Evolutionary conservation across 495 filamentous ascomycete genomes (phyloP), one percentile per base, ranked within the genome.

Genomic region (Mycothermus thermophilus): DNA sequence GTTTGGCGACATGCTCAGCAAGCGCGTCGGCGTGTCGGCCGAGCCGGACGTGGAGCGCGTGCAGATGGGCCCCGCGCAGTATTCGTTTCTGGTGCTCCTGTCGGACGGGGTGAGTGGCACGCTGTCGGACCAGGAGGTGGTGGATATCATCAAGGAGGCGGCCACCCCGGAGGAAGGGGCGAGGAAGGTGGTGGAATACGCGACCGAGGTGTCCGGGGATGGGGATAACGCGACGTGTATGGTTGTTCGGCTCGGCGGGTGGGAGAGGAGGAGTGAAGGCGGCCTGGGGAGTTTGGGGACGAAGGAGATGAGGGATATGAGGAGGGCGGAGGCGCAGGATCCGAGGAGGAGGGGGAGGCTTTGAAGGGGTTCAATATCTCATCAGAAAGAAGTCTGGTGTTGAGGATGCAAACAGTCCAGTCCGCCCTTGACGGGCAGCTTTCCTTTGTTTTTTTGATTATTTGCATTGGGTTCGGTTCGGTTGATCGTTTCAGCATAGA

Each of bases 141-240:
- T 93, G 16, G 90, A 97, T 50, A 76, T 96, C 18, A 69, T 96
- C 38, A 97, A 96, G 51, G 90, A 97, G 55, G 80, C 82, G 5
- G 71, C 63, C 47, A 97, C 92, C 0, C 90, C 90, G 0, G 87
- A 93, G 42, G 71, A 93, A 57, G 90, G 74, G 2, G 73, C 82
- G 2, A 69, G 64, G 30, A 74, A 80, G 37, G 75, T 97, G 8
- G 82, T 92, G 19, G 71, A 70, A 21, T 93, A 85, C 49, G 86
- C 88, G 2, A 87, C 78, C 3, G 92, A 96, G 62, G 77, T 92
- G 10, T 75, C 69, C 13, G 66, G 52, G 6, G 78, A 85, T 34
- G 88, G 79, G 0, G 88, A 97, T 55, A 97, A 97, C 66, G 83
- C 86, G 8, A 97, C 92, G n/a, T 88, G 82, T 50, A 58, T 95